These are phyloP conservation scores for Neodidymelliopsis sp. DNA, from an alignment of 2,329 filamentous ascomycete species.

Conservation along the genomic window DNA sequence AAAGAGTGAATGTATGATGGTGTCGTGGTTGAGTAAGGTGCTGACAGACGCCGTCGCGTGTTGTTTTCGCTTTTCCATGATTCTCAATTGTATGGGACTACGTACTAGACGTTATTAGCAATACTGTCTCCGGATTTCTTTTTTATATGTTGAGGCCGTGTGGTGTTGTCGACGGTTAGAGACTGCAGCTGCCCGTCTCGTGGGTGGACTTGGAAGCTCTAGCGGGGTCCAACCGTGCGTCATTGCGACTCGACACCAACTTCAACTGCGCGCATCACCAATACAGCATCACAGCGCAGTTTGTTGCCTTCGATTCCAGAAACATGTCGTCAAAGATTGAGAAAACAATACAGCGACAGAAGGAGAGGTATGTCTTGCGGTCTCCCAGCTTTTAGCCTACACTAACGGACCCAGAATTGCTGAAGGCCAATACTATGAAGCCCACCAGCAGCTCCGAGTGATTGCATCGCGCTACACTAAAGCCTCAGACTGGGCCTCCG, in stretches of 20 bases:
- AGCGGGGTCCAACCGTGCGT: conserved; percentile 28
- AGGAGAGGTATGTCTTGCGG: conserved; percentile 67
- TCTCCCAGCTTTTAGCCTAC: conserved; percentile 22
- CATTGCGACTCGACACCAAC: conserved; percentile 19
- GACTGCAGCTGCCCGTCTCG: conserved; percentile 1
- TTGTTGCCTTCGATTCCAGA: not conserved
- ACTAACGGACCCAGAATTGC: conserved; percentile 67
- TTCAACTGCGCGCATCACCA: not conserved
- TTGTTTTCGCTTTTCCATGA: too few species aligned
- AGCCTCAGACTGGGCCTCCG: conserved; percentile 80
- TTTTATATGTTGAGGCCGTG: not conserved
- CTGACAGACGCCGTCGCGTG: too few species aligned
- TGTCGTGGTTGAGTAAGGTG: too few species aligned
- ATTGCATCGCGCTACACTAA: conserved; percentile 95
- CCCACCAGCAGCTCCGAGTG: conserved; percentile 96
- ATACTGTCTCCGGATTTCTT: too few species aligned
- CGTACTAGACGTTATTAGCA: too few species aligned
- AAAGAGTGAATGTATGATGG: too few species aligned
- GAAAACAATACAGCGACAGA: conserved; percentile 77
- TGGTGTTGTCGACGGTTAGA: conserved; percentile 1
- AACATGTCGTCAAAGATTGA: conserved; percentile 64
- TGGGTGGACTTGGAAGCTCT: not conserved
- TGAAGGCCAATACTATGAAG: conserved; percentile 96
- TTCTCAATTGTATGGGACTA: too few species aligned
- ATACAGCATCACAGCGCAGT: not conserved